These are phyloP conservation scores for Acanthamoeba divionensis DNA, from an alignment of 208 protist species.

Conservation along the genomic window DNA sequence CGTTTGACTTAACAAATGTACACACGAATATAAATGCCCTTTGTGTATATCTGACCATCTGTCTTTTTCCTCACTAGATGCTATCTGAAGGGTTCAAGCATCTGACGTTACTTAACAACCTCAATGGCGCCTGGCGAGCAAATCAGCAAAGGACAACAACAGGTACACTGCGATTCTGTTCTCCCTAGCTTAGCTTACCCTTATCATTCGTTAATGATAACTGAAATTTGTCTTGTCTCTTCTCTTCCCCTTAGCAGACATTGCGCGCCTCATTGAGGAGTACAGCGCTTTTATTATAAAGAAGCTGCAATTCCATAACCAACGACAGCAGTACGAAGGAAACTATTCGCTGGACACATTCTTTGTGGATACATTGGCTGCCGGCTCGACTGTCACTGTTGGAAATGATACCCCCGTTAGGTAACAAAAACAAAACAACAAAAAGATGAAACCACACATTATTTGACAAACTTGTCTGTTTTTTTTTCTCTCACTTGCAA, in stretches of 20 bases:
- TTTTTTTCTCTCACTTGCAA: not conserved
- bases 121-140: not conserved
- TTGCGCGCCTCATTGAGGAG: not conserved
- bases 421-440: not conserved
- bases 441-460: not conserved
- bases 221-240: too few species aligned
- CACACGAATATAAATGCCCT: too few species aligned
- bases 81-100: not conserved
- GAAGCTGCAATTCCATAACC: conserved; percentile 32
- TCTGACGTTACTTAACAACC: not conserved
- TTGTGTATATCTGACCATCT: too few species aligned
- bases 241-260: not conserved
- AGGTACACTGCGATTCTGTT: not conserved
- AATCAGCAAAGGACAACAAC: not conserved
- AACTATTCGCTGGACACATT: conserved; percentile 41
- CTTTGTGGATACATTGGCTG: not conserved
- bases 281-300: conserved; percentile 1
- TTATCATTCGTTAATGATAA: not conserved
- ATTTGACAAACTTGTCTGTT: not conserved
- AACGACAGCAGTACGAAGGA: conserved; percentile 22
- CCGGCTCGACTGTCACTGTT: not conserved
- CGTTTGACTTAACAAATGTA: too few species aligned
- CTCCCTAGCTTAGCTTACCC: not conserved
- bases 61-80: too few species aligned
- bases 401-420: conserved; percentile 7